Percentiles rank a stretch among this genome's conserved stretches.
Conservation (phyloP, 2,329 filamentous ascomycete species). For the Aspergillus melleus region DNA sequence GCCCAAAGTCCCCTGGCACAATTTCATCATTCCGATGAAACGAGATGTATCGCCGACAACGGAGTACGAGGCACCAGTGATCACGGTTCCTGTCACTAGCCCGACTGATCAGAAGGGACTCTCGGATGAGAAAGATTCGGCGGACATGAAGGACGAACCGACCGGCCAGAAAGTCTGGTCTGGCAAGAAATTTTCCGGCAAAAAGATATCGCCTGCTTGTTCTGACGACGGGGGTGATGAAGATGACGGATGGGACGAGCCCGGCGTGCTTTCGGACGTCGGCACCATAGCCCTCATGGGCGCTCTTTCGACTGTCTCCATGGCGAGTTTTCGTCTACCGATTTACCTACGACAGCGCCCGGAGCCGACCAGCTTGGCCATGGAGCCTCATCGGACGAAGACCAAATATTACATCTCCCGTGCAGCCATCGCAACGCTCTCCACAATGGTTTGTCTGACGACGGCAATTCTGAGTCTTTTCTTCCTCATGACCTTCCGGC, state of each 20-base stretch:
- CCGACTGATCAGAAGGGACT: background rate
- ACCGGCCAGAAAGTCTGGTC: too few relatives aligned
- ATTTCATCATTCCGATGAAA: slow-evolving; percentile 39
- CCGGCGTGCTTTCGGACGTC: background rate
- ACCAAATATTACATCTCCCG: background rate
- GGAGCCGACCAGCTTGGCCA: background rate
- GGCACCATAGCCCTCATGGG: background rate
- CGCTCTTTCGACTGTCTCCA: background rate
- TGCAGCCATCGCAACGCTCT: background rate
- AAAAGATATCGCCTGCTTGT: background rate
- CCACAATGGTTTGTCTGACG: background rate
- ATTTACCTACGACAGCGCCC: background rate
- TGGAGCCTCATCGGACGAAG: background rate
- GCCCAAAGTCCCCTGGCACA: slow-evolving; percentile 42
- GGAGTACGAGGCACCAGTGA: background rate
- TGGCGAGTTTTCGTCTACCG: background rate
- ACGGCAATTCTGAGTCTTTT: background rate
- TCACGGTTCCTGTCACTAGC: background rate
- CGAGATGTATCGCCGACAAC: slow-evolving; percentile 8
- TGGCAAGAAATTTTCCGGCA: background rate
- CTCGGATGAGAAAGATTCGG: too few relatives aligned
- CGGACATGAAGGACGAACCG: background rate
- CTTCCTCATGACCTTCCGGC: background rate
- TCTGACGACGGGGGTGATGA: background rate
- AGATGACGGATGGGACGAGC: background rate